Conservation (phyloP, 768 basidiomycete genomes). For the Roridomyces roridus region DNA sequence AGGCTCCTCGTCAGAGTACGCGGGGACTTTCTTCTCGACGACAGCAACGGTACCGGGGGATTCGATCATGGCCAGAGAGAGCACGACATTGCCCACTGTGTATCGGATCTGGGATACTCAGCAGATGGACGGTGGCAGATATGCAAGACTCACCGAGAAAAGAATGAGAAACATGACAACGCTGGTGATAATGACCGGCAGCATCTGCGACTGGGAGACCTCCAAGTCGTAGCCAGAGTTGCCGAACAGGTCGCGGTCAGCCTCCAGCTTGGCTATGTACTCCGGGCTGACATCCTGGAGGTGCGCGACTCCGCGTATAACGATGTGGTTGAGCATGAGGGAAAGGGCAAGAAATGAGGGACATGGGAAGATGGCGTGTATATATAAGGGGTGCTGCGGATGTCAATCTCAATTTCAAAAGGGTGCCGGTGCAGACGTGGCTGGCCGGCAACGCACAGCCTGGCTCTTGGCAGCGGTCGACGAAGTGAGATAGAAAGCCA, state of each 20-base stretch:
- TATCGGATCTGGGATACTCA: slow-evolving; percentile 7
- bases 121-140: no score
- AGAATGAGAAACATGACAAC: slow-evolving; percentile 7
- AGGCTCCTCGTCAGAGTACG: slow-evolving; percentile 12
- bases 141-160: slow-evolving; percentile 3
- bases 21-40: slow-evolving; percentile 4
- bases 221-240: background rate
- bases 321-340: slow-evolving; percentile 5
- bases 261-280: slow-evolving; percentile 6
- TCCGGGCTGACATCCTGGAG: slow-evolving; percentile 1
- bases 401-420: no score
- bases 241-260: slow-evolving; percentile 5
- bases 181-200: slow-evolving; percentile 8
- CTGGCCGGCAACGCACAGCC: no score
- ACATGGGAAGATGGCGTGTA: no score
- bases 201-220: background rate
- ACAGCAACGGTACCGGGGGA: slow-evolving; percentile 1
- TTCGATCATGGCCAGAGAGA: slow-evolving; percentile 16
- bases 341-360: background rate
- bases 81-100: slow-evolving; percentile 10
- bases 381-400: no score
- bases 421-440: no score
- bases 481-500: no score
- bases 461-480: no score
- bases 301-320: slow-evolving; percentile 6